Conservation (phyloP, 345 rosid genomes). For the Gossypium ekmanianum region DNA sequence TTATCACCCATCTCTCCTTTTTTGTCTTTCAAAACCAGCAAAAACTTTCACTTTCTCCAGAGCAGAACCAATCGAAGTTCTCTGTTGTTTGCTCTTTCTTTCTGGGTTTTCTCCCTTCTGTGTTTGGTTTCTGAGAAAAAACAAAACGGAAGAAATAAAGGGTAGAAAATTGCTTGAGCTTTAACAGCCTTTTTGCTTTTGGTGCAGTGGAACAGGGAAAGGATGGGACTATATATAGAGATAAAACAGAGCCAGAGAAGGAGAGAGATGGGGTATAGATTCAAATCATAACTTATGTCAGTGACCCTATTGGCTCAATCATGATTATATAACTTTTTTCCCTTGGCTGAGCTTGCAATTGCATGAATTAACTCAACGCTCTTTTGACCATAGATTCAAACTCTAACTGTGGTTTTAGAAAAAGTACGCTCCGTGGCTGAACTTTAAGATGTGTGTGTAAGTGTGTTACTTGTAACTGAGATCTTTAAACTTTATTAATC, state of each 20-base stretch:
- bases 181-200: slow-evolving; percentile 32
- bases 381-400: background rate
- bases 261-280: background rate
- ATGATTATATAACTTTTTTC: background rate
- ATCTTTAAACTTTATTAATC: background rate
- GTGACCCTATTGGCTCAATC: background rate
- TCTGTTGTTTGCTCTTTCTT: background rate
- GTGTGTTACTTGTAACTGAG: background rate
- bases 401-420: background rate
- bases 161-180: slow-evolving; percentile 23
- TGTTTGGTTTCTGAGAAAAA: slow-evolving; percentile 3
- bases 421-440: too few species aligned
- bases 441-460: background rate
- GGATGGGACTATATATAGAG: slow-evolving; percentile 44
- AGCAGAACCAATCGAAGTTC: too few species aligned
- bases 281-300: background rate
- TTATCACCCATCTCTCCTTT: slow-evolving; percentile 27
- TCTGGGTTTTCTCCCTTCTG: background rate
- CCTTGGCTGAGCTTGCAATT: background rate
- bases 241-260: background rate
- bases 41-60: background rate
- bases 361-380: background rate
- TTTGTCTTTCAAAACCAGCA: background rate
- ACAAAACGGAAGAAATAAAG: slow-evolving; percentile 22
- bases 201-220: slow-evolving; percentile 35